These are phyloP conservation scores for Linnemannia zychae DNA, from an alignment of 192 early-diverging fungal species.

Conservation along the genomic window DNA sequence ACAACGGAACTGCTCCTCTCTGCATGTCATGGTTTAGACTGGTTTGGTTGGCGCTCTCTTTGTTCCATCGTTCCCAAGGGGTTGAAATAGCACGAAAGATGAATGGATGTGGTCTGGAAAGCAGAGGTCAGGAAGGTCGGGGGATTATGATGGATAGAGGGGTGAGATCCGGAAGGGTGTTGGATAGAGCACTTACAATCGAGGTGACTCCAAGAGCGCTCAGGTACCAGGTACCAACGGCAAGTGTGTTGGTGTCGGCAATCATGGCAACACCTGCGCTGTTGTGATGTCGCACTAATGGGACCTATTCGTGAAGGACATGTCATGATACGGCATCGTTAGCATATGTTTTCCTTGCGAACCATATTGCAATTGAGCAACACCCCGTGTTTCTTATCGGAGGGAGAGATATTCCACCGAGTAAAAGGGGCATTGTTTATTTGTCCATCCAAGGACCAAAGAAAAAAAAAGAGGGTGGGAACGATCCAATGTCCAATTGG, in stretches of 20 bases:
- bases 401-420: conserved; percentile 7
- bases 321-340: background rate
- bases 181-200: conserved; percentile 24
- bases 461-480: too few species aligned
- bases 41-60: conserved; percentile 8
- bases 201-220: conserved; percentile 37
- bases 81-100: background rate
- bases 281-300: conserved; percentile 49
- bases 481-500: background rate
- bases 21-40: conserved; percentile 1
- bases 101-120: background rate
- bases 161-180: background rate
- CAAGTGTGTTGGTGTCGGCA: conserved; percentile 52
- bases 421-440: background rate
- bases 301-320: conserved; percentile 35
- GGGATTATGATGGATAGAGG: background rate
- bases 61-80: conserved; percentile 19
- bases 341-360: background rate
- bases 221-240: conserved; percentile 52
- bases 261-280: conserved; percentile 42
- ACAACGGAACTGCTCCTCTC: background rate
- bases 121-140: too few species aligned
- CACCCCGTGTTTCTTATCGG: conserved; percentile 5
- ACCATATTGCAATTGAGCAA: background rate
- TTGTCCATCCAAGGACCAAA: background rate